Base-by-base conservation (phyloP, 2,329 filamentous ascomycete genomes). In the Lomentospora prolificans region DNA sequence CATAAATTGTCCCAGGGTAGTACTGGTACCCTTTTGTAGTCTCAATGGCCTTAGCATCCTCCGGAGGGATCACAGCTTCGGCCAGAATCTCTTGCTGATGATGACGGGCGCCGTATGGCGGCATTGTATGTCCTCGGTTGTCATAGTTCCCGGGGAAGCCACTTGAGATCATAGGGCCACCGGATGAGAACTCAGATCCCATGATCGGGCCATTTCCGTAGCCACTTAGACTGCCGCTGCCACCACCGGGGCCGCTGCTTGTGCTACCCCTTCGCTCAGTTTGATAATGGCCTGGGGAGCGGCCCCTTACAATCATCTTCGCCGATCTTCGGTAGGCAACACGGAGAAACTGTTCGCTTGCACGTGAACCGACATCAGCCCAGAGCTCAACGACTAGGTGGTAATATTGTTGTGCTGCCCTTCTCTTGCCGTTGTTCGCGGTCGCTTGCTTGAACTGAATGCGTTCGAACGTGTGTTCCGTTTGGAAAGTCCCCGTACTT, bases 391-490 rank as follows among this genome's bases (percentile, higher is more conserved):
- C 85, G 50, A 95, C 81, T n/a, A 96, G 77, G 63, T 94, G 89
- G 65, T 95, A 96, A 68, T 90, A 95, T 63, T 96, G 91, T 66
- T 96, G 90, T 17, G 90, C 89, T 1, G 90, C 90, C 57, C 91
- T 79, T 61, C 91, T 80, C 69, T 95, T 95, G 50, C 90, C 90
- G 62, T 96, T 96, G 72, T 96, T 96, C 24, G 90, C 89, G 0
- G 90, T 96, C 1, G 91, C 90, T 61, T 89, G 89, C 68, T 95
- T 95, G 78, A 96, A 96, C 64, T 96, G 90, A 53, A 96, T 94
- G 9, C 91, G 84, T 66, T 96, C 90, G 66, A 95, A 96, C 0
- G 78, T 82, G 60, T 82, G 77, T 61, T 83, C 80, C 5, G 72
- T 78, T 4, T 76, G 73, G 14, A 72, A 70, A 0, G 70, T 65